phyloP scores from a whole-genome alignment of 768 basidiomycete genomes.

The Serpula lacrymans region DNA sequence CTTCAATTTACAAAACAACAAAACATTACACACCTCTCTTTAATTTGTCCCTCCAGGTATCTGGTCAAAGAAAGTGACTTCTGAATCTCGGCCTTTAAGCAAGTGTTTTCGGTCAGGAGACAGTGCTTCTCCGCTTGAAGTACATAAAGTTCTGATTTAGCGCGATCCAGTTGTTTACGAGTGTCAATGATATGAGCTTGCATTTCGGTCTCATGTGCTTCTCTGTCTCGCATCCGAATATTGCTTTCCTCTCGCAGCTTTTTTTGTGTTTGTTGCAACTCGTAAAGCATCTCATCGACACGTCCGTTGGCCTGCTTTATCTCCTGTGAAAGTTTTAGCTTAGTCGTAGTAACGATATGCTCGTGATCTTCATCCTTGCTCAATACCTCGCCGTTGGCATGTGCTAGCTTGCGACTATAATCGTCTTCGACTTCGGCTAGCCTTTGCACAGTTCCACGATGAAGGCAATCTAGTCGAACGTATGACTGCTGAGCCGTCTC shows the following conservation, averaged over 20 bases:
- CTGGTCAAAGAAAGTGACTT: constrained; percentile 57
- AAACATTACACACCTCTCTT: constrained; percentile 49
- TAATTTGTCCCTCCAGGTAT: constrained; percentile 59
- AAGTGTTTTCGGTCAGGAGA: constrained; percentile 55
- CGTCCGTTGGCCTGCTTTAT: constrained; percentile 35
- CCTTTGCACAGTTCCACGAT: constrained; percentile 21
- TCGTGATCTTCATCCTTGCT: constrained; percentile 26
- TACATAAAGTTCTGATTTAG: constrained; percentile 30
- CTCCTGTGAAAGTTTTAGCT: constrained; percentile 29
- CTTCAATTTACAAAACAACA: background rate
- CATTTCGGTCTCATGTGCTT: constrained; percentile 21
- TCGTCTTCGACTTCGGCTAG: constrained; percentile 20
- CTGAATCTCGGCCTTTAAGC: constrained; percentile 63
- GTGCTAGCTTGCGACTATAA: constrained; percentile 28
- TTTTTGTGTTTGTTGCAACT: constrained; percentile 28
- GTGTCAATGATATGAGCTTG: constrained; percentile 28
- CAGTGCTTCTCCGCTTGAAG: constrained; percentile 48
- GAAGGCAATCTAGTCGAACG: constrained; percentile 21
- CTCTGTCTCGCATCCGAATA: constrained; percentile 29
- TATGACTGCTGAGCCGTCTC: constrained; percentile 19
- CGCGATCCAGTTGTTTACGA: constrained; percentile 40
- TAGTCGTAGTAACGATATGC: constrained; percentile 20
- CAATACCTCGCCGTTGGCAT: constrained; percentile 16
- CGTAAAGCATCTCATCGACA: constrained; percentile 34
- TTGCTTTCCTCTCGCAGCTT: constrained; percentile 39